These are phyloP conservation scores for Leishmania major DNA, from an alignment of 208 protist species.

Conservation along the genomic window DNA sequence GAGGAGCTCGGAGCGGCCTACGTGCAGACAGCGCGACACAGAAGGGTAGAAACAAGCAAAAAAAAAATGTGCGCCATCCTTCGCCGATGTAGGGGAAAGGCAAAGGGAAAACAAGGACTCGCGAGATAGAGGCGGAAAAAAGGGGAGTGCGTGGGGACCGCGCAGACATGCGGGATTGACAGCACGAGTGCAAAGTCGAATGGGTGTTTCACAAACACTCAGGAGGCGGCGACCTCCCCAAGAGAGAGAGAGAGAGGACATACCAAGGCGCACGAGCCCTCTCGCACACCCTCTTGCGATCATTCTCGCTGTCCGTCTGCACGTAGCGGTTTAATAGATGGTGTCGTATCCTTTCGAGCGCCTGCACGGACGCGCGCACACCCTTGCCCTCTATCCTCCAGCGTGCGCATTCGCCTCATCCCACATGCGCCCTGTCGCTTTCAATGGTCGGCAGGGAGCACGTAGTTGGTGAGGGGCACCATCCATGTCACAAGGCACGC, in stretches of 20 bases:
- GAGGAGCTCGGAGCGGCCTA: no score
- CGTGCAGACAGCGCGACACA: not conserved
- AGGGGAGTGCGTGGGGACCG: not conserved
- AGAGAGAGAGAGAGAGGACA: not conserved
- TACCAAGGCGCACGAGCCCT: not conserved
- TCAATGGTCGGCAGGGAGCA: constrained; percentile 35
- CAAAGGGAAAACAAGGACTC: not conserved
- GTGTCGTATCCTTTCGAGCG: not conserved
- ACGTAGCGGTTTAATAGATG: not conserved
- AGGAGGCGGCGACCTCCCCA: not conserved
- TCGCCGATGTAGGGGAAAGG: not conserved
- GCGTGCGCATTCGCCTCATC: not conserved
- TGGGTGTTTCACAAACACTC: not conserved
- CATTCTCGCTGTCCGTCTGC: not conserved
- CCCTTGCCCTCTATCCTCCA: no score
- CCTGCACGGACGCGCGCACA: not conserved
- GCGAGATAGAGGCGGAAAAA: not conserved
- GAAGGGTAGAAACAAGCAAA: no score
- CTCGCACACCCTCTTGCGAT: not conserved
- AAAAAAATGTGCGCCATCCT: not conserved
- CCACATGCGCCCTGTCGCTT: not conserved
- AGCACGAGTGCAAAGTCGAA: not conserved
- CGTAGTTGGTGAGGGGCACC: constrained; percentile 77
- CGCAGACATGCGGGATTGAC: not conserved
- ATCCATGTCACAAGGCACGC: constrained; percentile 83